Evolutionary conservation across 2,329 filamentous ascomycete species (phyloP).

Genomic region (Cytospora mali): DNA sequence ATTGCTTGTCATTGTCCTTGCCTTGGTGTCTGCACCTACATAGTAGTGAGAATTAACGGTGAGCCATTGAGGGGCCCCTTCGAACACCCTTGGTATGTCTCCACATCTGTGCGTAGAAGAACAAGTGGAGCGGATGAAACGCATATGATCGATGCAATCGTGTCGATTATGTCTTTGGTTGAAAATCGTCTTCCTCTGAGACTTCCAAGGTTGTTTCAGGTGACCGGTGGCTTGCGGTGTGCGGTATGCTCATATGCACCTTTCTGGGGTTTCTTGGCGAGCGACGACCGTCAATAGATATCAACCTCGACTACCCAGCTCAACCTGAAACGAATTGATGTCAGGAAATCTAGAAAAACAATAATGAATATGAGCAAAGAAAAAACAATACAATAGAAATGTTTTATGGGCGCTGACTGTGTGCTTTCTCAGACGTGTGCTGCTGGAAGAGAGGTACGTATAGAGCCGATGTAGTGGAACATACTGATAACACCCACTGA

Average conservation of each 20-base stretch:
- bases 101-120: neutral
- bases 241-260: neutral
- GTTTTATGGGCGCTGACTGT: rapidly evolving
- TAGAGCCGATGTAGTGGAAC: neutral
- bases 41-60: neutral
- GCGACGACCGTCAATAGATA: neutral
- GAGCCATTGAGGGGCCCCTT: neutral
- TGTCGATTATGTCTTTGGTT: neutral
- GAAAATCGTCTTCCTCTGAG: too few species aligned
- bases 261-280: neutral
- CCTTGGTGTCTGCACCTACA: neutral
- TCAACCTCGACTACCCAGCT: neutral
- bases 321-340: neutral
- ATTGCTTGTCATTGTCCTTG: neutral
- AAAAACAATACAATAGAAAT: too few species aligned
- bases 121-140: neutral
- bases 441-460: neutral
- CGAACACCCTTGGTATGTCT: neutral
- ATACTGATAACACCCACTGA: neutral
- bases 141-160: neutral
- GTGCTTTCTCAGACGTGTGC: neutral
- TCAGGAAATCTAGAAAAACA: neutral
- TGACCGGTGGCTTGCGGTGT: neutral
- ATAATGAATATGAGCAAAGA: too few species aligned
- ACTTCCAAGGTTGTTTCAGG: too few species aligned